Percentiles rank a stretch among this genome's conserved stretches.
Conservation (phyloP, 2,329 filamentous ascomycete genomes). For the Penicillium hesseltinei region DNA sequence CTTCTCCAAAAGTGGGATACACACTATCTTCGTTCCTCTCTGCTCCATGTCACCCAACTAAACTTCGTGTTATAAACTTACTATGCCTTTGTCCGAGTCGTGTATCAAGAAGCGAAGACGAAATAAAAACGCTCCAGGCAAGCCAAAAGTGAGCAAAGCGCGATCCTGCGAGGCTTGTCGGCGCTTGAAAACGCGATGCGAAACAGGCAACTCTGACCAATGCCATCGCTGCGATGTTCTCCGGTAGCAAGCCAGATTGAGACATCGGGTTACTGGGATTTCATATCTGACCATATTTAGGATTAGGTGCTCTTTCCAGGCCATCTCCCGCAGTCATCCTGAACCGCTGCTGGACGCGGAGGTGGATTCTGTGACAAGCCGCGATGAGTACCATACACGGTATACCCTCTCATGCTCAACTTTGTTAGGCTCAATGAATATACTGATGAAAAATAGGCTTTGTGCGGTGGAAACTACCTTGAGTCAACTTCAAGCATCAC, state of each 20-base stretch:
- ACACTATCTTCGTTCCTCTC: background rate
- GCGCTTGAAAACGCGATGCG: slow-evolving; percentile 2
- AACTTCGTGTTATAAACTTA: background rate
- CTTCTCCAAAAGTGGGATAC: background rate
- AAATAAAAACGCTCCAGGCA: background rate
- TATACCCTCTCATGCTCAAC: background rate
- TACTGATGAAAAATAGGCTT: background rate
- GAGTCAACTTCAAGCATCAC: background rate
- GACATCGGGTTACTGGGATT: background rate
- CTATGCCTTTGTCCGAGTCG: background rate
- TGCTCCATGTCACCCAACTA: background rate
- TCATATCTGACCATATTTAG: background rate
- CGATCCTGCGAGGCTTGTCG: background rate
- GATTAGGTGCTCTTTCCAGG: background rate
- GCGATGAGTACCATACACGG: background rate
- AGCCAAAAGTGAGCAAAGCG: background rate
- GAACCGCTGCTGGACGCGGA: background rate
- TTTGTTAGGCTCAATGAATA: background rate
- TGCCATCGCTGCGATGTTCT: slow-evolving; percentile 20
- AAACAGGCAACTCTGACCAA: background rate
- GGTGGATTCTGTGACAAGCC: background rate
- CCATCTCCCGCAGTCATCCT: background rate
- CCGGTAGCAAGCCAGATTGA: background rate
- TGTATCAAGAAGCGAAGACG: background rate
- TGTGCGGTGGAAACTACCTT: background rate